These are phyloP conservation scores for Mycosphaerella sp. DNA, from an alignment of 2,329 filamentous ascomycete genomes.

Conservation along the genomic window DNA sequence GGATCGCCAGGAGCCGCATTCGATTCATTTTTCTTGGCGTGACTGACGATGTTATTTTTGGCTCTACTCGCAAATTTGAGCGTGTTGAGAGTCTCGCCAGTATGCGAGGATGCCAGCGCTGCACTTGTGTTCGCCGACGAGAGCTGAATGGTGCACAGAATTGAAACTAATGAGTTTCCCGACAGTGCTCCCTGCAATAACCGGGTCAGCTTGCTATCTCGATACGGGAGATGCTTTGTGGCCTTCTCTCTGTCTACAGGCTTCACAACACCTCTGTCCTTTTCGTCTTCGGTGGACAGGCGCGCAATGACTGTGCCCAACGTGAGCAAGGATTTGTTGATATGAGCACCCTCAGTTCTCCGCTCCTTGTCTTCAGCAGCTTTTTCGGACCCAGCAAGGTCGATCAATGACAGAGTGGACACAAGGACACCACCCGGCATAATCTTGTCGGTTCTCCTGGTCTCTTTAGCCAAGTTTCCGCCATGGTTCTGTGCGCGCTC, in stretches of 20 bases:
- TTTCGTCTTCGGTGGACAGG: slow-evolving; percentile 84
- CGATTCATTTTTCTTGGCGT: slow-evolving; percentile 91
- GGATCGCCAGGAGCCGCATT: slow-evolving; percentile 71
- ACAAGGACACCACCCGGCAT: slow-evolving; percentile 86
- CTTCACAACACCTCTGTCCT: slow-evolving; percentile 54
- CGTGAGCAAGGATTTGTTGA: slow-evolving; percentile 96
- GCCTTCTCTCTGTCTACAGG: slow-evolving; percentile 58
- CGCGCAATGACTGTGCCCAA: slow-evolving; percentile 91
- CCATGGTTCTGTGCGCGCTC: slow-evolving; percentile 58
- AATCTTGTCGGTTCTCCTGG: slow-evolving; percentile 56
- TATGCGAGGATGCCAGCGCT: slow-evolving; percentile 67
- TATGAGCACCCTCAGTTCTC: slow-evolving; percentile 89
- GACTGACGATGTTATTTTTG: slow-evolving; percentile 96
- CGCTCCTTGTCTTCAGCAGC: slow-evolving; percentile 94
- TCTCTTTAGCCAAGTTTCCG: slow-evolving; percentile 45
- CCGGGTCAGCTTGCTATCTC: slow-evolving; percentile 94
- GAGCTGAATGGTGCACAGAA: slow-evolving; percentile 92
- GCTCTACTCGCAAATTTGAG: slow-evolving; percentile 94
- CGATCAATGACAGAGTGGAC: slow-evolving; percentile 89
- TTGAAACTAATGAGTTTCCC: slow-evolving; percentile 90
- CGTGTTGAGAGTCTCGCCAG: slow-evolving; percentile 86
- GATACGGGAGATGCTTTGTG: slow-evolving; percentile 84
- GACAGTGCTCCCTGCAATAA: slow-evolving; percentile 87
- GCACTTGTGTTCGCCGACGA: slow-evolving; percentile 64
- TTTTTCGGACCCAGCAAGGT: slow-evolving; percentile 92